Evolutionary conservation across 495 filamentous ascomycete genomes (phyloP), one percentile per base, ranked within the genome.

Genomic region (Neurospora sp.): DNA sequence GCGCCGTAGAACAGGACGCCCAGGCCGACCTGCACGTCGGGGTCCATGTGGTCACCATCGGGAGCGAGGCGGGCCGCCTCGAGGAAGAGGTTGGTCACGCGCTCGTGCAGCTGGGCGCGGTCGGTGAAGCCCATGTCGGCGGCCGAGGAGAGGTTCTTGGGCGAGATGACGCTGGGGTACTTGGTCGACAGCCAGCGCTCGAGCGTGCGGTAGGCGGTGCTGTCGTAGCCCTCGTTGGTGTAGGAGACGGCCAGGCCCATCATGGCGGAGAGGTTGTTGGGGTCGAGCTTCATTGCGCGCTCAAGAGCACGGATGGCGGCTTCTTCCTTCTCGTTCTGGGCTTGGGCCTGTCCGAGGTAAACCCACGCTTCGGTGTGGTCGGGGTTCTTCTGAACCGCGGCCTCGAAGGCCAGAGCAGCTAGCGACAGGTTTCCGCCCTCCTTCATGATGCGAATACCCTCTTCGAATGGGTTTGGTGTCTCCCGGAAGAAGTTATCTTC

Each of bases 161-260:
- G 90, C 27, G 87, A 78, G 79, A 95, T 89, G 78, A 97, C 88
- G 16, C 88, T 81, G 9, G 96, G 96, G 82, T 99, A 99, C 82
- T 96, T 97, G 81, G 92, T 88, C 12, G 92, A 90, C 69, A 99
- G 89, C 96, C 96, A 99, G 76, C 94, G 93, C 84, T 99, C 96
- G 18, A 99, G 88, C 20, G 95, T 97, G 38, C 95, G 92, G 86
- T 98, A 99, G 74, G 96, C 96, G 27, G 93, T 95, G 75, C 91
- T 93, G 80, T 98, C 96, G 85, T 98, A 98, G 74, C 95, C 96
- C 82, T 99, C 96, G 84, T 99, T 99, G 41, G 96, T 98, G 82
- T 98, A 99, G n/a, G 92, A 95, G 54, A 99, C 96, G 49, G 95
- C 93, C 23, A 99, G 87, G 5, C 93, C 94, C 94, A 99, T 98